These are phyloP conservation scores for Neopestalotiopsis sp. DNA, from an alignment of 2,329 filamentous ascomycete genomes.

Conservation along the genomic window DNA sequence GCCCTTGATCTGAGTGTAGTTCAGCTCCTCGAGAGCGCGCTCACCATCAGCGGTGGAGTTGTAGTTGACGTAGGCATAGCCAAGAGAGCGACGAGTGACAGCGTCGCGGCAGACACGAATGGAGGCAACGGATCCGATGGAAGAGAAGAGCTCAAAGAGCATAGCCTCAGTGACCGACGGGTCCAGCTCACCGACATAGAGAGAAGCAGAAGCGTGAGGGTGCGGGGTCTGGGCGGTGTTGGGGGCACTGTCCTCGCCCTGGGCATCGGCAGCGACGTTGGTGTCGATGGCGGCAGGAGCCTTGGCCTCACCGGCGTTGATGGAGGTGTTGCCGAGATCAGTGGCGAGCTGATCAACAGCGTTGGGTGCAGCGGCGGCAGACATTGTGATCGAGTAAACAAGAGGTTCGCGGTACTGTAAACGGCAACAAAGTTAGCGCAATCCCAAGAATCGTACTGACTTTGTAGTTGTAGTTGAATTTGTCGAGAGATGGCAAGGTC, in stretches of 20 bases:
- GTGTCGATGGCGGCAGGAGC: constrained; percentile 76
- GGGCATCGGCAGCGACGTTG: constrained; percentile 62
- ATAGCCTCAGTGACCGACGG: constrained; percentile 98
- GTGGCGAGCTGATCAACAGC: constrained; percentile 82
- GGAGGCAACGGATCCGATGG: constrained; percentile 97
- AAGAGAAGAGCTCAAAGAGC: constrained; percentile 99
- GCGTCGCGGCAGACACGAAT: constrained; percentile 99
- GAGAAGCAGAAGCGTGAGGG: constrained; percentile 93
- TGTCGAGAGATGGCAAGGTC: neutral
- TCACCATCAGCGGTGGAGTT: constrained; percentile 96
- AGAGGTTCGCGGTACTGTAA: constrained; percentile 21
- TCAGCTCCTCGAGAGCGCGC: constrained; percentile 97
- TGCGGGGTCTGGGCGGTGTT: constrained; percentile 73
- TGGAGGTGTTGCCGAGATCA: constrained; percentile 75
- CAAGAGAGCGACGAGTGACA: constrained; percentile 96
- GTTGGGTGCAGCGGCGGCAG: constrained; percentile 61
- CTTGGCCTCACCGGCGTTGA: constrained; percentile 59
- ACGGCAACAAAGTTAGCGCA: neutral
- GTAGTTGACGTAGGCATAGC: constrained; percentile 99
- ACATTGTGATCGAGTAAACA: constrained; percentile 52
- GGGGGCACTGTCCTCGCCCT: constrained; percentile 66
- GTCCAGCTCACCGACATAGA: constrained; percentile 99
- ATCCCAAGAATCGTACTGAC: neutral
- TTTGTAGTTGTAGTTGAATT: neutral
- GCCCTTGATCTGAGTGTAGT: constrained; percentile 99